Conservation (phyloP, 768 basidiomycete genomes). For the Pisolithus orientalis region DNA sequence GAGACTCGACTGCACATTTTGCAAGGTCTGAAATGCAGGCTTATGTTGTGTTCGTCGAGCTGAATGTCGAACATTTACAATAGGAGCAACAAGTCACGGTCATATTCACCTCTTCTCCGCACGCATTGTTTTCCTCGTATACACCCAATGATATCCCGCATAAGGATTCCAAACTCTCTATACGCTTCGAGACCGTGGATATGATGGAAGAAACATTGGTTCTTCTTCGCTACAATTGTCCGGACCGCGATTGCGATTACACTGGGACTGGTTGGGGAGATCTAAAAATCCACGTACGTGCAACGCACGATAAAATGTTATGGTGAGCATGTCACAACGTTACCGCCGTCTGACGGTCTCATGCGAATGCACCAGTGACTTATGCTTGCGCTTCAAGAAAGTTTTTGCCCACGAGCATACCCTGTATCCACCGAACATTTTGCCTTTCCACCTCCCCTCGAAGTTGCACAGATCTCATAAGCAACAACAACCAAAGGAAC, state of each 20-base stretch:
- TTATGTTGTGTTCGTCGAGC: not conserved
- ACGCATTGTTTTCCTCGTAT: conserved; percentile 56
- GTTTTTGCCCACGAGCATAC: conserved; percentile 95
- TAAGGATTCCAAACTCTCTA: conserved; percentile 67
- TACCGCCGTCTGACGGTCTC: not conserved
- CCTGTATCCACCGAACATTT: conserved; percentile 60
- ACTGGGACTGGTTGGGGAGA: conserved; percentile 86
- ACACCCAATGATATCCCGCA: conserved; percentile 47
- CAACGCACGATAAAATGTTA: conserved; percentile 67
- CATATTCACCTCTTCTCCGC: conserved; percentile 68
- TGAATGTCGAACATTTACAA: not conserved
- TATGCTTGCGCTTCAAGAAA: conserved; percentile 87
- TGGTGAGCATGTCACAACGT: conserved; percentile 45
- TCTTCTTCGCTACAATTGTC: conserved; percentile 92
- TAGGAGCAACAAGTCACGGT: conserved; percentile 69
- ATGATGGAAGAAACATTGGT: conserved; percentile 95
- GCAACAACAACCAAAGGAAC: conserved; percentile 41
- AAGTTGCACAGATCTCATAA: conserved; percentile 39
- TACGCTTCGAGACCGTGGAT: conserved; percentile 83
- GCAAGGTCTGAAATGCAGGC: conserved; percentile 60
- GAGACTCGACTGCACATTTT: conserved; percentile 90
- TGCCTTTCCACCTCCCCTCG: conserved; percentile 75
- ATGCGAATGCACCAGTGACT: conserved; percentile 43
- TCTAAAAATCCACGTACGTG: conserved; percentile 77
- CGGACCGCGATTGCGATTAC: conserved; percentile 76